A percentile compares a stretch with the other conserved stretches of the same genome.
These are phyloP conservation scores for Plasmodium blacklocki DNA, from an alignment of 169 alveolate genomes.

Conservation along the genomic window DNA sequence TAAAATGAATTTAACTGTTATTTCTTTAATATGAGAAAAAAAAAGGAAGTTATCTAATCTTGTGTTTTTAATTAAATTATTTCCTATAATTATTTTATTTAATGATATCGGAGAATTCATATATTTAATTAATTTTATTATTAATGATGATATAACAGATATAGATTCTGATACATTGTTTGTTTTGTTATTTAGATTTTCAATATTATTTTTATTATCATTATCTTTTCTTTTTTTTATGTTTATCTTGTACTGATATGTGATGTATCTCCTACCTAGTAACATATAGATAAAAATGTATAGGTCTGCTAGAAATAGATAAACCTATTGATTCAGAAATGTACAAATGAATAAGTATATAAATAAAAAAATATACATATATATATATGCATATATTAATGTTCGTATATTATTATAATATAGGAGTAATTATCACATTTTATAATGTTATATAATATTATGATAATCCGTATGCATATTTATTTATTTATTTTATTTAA, in stretches of 20 bases:
- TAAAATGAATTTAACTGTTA: conserved; percentile 24
- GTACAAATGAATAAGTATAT: too few relatives aligned
- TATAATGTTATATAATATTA: too few relatives aligned
- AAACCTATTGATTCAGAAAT: not conserved
- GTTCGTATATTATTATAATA: not conserved
- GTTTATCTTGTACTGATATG: conserved; percentile 17
- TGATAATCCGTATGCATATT: too few relatives aligned
- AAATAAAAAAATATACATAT: too few relatives aligned
- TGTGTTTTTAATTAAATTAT: conserved; percentile 47
- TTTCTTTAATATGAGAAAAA: conserved; percentile 55
- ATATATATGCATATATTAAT: too few relatives aligned
- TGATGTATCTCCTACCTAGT: conserved; percentile 44
- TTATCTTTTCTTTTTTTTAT: not conserved
- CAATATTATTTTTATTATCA: not conserved
- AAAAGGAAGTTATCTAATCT: conserved; percentile 50
- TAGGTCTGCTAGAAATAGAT: conserved; percentile 35
- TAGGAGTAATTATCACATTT: not conserved
- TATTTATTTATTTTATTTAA: not conserved
- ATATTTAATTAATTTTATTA: conserved; percentile 34
- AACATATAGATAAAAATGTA: conserved; percentile 65
- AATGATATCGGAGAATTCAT: conserved; percentile 50
- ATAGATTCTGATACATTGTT: conserved; percentile 23
- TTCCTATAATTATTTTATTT: conserved; percentile 46
- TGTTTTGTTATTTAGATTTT: not conserved
- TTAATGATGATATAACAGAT: conserved; percentile 45